Evolutionary conservation across 1,284 basidiomycete species (phyloP), one percentile per base, ranked within the genome.

Genomic region (Ceratobasidium papillatum): DNA sequence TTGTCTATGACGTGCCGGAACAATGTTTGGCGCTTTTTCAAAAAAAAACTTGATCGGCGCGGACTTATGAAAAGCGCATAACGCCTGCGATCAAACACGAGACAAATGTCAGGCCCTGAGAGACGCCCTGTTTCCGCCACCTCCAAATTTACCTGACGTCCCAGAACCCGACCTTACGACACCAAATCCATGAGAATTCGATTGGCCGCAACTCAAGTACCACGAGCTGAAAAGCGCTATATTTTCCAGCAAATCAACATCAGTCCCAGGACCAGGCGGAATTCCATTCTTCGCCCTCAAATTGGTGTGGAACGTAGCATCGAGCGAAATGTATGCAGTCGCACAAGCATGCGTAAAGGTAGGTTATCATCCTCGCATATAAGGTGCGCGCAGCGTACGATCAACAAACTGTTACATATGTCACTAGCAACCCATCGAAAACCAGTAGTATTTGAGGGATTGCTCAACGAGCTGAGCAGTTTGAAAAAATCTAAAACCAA

Each of bases 251-350:
- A 52, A 19, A 27, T n/a, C n/a, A 22, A 7, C 19, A 5, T 52
- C 49, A 8, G 74, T 71, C 32, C 74, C 74, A 32, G 74, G 74
- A 34, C 54, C 52, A 34, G 41, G 51, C 34, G 73, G 56, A n/a
- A 58, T 75, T 9, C 17, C 69, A 19, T 30, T 52, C 56, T 17
- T 30, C 3, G 38, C 25, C 2, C 49, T 74, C 47, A 41, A 45
- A 61, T 47, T 32, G 27, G 74, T 45, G 2, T 75, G 73, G 73
- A 12, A 30, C 19, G 54, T 11, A n/a, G 54, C 32, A 19, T 1
- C 56, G 3, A 43, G 51, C 7, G 73, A 43, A 25, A 27, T 61
- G 27, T 58, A 54, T n/a, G 36, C 52, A 11, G 41, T 73, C 27
- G 30, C 45, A 8, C 14, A 54, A 19, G 25, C 22, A 17, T 34